A percentile compares a stretch with the other conserved stretches of the same genome.
These are phyloP conservation scores for Immersiella caudata DNA, from an alignment of 495 filamentous ascomycete species.

Conservation along the genomic window DNA sequence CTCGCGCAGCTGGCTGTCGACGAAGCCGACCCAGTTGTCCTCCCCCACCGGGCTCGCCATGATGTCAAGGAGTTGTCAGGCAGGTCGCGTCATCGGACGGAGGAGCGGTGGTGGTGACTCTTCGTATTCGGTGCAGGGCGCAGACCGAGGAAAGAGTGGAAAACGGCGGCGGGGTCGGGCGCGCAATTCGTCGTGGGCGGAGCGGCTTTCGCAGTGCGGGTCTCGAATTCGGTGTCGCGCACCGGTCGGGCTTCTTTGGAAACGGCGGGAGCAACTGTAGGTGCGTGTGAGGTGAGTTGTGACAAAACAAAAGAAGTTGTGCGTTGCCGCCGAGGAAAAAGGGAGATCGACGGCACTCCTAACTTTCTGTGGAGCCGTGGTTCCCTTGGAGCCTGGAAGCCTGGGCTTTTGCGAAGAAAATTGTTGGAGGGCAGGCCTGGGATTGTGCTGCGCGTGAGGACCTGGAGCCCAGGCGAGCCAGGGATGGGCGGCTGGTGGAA, in stretches of 20 bases:
- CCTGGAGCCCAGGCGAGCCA: too few relatives aligned
- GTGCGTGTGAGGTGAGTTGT: not conserved
- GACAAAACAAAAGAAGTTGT: not conserved
- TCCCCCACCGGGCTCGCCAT: slow-evolving; percentile 60
- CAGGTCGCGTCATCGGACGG: slow-evolving; percentile 33
- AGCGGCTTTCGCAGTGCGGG: not conserved
- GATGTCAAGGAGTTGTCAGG: slow-evolving; percentile 30
- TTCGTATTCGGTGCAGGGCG: not conserved
- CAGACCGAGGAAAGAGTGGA: not conserved
- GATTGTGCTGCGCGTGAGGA: too few relatives aligned
- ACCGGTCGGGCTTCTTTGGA: not conserved
- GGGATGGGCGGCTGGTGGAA: too few relatives aligned
- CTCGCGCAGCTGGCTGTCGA: slow-evolving; percentile 54
- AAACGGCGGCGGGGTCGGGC: not conserved
- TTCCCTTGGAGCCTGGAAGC: not conserved
- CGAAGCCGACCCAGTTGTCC: slow-evolving; percentile 57
- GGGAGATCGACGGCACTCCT: slow-evolving; percentile 8
- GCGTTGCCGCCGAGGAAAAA: not conserved
- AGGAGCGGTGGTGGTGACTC: not conserved
- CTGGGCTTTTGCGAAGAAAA: not conserved
- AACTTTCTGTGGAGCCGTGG: slow-evolving; percentile 5
- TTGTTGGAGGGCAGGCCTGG: slow-evolving; percentile 4
- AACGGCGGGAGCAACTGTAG: not conserved
- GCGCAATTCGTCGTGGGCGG: too few relatives aligned
- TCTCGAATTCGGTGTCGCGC: not conserved